Evolutionary conservation across 768 basidiomycete genomes (phyloP).

Genomic region (Naematelia aurantialba): DNA sequence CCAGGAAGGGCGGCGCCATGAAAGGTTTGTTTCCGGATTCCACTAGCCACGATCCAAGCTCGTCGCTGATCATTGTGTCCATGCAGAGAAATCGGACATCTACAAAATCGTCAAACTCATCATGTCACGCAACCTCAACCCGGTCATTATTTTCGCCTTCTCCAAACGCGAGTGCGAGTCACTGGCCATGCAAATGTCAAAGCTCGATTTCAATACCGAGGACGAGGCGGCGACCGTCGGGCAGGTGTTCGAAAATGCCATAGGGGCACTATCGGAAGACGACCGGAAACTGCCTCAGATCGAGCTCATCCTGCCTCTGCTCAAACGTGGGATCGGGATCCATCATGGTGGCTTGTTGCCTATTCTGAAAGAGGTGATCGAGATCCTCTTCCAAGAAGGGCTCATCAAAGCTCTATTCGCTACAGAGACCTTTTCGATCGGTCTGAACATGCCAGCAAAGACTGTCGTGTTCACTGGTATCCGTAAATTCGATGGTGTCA

Average conservation of each 20-base stretch:
- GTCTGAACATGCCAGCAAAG: constrained; percentile 97
- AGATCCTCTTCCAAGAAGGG: constrained; percentile 97
- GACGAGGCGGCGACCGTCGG: constrained; percentile 85
- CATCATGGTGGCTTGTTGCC: constrained; percentile 97
- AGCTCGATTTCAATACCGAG: constrained; percentile 87
- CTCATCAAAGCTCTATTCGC: constrained; percentile 97
- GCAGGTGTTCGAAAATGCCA: constrained; percentile 90
- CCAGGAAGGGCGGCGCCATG: constrained; percentile 85
- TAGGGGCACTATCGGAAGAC: constrained; percentile 77
- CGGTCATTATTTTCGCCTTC: constrained; percentile 97
- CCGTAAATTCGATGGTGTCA: constrained; percentile 92
- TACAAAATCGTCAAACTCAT: constrained; percentile 98
- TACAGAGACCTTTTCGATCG: constrained; percentile 69
- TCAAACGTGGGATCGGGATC: constrained; percentile 93
- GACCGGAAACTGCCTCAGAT: constrained; percentile 92
- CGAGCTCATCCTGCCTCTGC: constrained; percentile 80
- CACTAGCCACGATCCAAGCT: neutral
- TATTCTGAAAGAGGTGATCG: constrained; percentile 97
- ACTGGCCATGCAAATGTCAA: constrained; percentile 84
- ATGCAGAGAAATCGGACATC: constrained; percentile 65
- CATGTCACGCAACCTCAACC: constrained; percentile 94
- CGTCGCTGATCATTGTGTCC: neutral
- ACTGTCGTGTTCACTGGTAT: constrained; percentile 96
- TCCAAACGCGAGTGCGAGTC: constrained; percentile 96
- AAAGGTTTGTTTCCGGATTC: constrained; percentile 58